Evolutionary conservation across 768 basidiomycete species (phyloP).

Genomic region (Lactifluus volemus): DNA sequence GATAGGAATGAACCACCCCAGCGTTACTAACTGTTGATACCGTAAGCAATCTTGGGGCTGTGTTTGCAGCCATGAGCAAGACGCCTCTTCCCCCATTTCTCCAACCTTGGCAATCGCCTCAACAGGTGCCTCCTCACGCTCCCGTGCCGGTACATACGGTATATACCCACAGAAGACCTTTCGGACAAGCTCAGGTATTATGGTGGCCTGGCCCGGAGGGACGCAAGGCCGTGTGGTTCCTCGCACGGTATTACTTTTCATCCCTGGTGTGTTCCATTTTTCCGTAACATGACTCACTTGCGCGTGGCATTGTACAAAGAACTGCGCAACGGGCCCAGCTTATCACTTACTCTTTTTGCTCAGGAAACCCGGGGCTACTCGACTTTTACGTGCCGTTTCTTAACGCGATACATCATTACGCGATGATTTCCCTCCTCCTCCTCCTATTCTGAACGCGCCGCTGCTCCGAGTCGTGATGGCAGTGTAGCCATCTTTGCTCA

Average conservation of each 20-base stretch:
- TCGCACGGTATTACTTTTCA: conserved; percentile 12
- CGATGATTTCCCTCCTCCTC: background rate
- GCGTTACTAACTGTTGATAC: too few species aligned
- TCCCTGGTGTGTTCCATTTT: conserved; percentile 8
- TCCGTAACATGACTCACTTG: too few species aligned
- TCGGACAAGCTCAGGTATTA: conserved; percentile 38
- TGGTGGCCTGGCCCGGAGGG: conserved; percentile 46
- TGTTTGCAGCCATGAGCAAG: too few species aligned
- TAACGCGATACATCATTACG: conserved; percentile 34
- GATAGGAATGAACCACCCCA: background rate
- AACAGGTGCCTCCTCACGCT: background rate
- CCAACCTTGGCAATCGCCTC: conserved; percentile 1
- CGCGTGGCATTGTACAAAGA: too few species aligned
- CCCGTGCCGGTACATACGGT: conserved; percentile 18
- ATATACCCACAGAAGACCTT: conserved; percentile 31
- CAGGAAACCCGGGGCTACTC: conserved; percentile 50
- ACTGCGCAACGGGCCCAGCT: too few species aligned
- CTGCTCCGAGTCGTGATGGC: background rate
- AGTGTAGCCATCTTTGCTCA: conserved; percentile 51
- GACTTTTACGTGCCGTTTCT: conserved; percentile 65
- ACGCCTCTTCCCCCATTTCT: conserved; percentile 18
- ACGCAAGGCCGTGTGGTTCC: background rate
- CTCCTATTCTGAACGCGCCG: too few species aligned
- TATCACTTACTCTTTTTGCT: conserved; percentile 17
- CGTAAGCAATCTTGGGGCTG: too few species aligned